Evolutionary conservation across 2,329 filamentous ascomycete species (phyloP), one percentile per base, ranked within the genome.

Genomic region (Ophiostoma sp.): DNA sequence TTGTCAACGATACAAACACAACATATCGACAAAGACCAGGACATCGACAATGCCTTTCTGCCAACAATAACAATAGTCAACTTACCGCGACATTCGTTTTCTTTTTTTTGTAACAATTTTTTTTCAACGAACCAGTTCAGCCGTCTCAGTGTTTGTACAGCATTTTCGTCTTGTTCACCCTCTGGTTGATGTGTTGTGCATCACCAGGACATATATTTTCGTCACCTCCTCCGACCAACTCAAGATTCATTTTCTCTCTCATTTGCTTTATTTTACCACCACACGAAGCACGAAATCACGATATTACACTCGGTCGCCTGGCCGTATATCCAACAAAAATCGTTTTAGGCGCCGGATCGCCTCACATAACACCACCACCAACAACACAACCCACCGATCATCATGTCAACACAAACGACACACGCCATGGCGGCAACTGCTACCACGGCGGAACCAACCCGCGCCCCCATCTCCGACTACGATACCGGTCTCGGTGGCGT

Each of bases 401-500:
- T 9, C 36, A 72, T 66, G 45, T 64, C 61, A 17, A 55, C 55
- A 50, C 52, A 63, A 59, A 45, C 72, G 69, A 50, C 42, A 39
- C 50, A 48, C 55, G 68, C 52, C 52, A 45, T 33, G 33, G 64
- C 48, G 19, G 42, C 69, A 5, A 42, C 68, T 8, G 5, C 68
- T 86, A 79, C 6, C 81, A 83, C 25, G 84, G 79, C n/a, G 69
- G 72, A 25, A 70, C 74, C 63, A 25, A 68, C 8, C 57, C 42
- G 77, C 48, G 75, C 79, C 31, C 69, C 77, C 25, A 87, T 90
- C 74, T 84, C 86, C 17, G 86, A 87, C 22, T 91, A 85, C 79
- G 84, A 86, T 77, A 86, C 85, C 42, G 84, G 83, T 64, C 84
- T 91, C 75, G 87, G 86, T 77, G 89, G 89, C 72, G 89, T 91